A percentile compares a stretch with the other conserved stretches of the same genome.
Evolutionary conservation across 2,329 filamentous ascomycete genomes (phyloP).

Genomic region (Daldinia sp.): DNA sequence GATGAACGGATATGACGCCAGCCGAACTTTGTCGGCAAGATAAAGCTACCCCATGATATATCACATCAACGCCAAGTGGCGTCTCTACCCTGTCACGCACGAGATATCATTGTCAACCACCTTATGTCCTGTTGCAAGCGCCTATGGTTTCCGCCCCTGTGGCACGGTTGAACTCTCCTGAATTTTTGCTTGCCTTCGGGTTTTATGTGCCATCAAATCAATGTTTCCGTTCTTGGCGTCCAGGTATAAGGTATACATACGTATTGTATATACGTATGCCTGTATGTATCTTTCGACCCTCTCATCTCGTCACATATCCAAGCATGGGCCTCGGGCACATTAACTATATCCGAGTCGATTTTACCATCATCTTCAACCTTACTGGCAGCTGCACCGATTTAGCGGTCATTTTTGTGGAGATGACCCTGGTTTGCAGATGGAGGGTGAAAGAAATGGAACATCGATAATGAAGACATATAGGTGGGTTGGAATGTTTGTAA

Average conservation of each 20-base stretch:
- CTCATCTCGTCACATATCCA: slow-evolving; percentile 27
- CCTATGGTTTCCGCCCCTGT: slow-evolving; percentile 22
- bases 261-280: too few relatives aligned
- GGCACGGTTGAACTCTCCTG: slow-evolving; percentile 14
- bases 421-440: slow-evolving; percentile 24
- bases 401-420: slow-evolving; percentile 28
- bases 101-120: slow-evolving; percentile 9
- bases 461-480: not conserved
- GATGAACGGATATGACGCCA: slow-evolving; percentile 10
- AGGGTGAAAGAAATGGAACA: slow-evolving; percentile 15
- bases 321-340: slow-evolving; percentile 24
- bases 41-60: slow-evolving; percentile 15
- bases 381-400: slow-evolving; percentile 23
- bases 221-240: slow-evolving; percentile 11
- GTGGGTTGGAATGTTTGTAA: slow-evolving; percentile 19
- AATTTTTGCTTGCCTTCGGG: slow-evolving; percentile 6
- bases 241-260: slow-evolving; percentile 9
- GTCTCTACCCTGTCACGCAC: slow-evolving; percentile 12
- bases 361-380: slow-evolving; percentile 29
- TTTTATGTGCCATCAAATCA: slow-evolving; percentile 13
- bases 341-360: slow-evolving; percentile 32
- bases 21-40: not conserved
- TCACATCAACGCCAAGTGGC: slow-evolving; percentile 31
- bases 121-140: slow-evolving; percentile 23
- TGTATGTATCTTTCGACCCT: slow-evolving; percentile 8